Evolutionary conservation across 306 rosid species (phyloP).

Genomic region (Psophocarpus tetragonolobus): DNA sequence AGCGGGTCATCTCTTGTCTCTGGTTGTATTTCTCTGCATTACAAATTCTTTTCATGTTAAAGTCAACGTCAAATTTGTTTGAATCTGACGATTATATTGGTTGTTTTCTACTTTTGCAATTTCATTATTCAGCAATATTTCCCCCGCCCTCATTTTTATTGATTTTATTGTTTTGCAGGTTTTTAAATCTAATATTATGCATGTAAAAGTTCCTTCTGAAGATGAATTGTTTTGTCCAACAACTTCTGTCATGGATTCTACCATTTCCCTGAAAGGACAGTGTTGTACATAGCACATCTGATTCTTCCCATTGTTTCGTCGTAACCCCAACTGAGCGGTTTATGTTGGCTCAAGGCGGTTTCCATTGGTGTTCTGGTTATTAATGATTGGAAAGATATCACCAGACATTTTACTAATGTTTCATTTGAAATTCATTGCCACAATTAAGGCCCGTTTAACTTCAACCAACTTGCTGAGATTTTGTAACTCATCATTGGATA

Average conservation of each 20-base stretch:
- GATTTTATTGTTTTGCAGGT: constrained; percentile 42
- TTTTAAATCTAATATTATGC: constrained; percentile 20
- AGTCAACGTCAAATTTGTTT: background rate
- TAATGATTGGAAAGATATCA: constrained; percentile 33
- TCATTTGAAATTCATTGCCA: constrained; percentile 39
- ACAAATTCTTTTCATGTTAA: background rate
- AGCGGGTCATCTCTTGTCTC: background rate
- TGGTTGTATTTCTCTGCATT: background rate
- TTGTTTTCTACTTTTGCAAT: constrained; percentile 19
- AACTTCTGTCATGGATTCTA: constrained; percentile 36
- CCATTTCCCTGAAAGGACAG: constrained; percentile 34
- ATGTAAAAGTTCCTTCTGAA: constrained; percentile 34
- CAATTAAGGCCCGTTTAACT: constrained; percentile 33
- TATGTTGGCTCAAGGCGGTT: constrained; percentile 39
- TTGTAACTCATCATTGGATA: constrained; percentile 36
- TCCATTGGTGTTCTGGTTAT: constrained; percentile 34
- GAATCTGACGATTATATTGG: background rate
- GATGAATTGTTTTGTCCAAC: constrained; percentile 35
- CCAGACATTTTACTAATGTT: constrained; percentile 29
- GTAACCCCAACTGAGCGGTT: constrained; percentile 37
- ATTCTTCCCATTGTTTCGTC: constrained; percentile 42
- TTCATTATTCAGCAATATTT: background rate
- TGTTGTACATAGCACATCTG: constrained; percentile 43
- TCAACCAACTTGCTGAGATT: constrained; percentile 26
- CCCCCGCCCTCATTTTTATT: background rate